Evolutionary conservation across 2,329 filamentous ascomycete genomes (phyloP), one percentile per base, ranked within the genome.

Genomic region (Hymenoscyphus repandus): DNA sequence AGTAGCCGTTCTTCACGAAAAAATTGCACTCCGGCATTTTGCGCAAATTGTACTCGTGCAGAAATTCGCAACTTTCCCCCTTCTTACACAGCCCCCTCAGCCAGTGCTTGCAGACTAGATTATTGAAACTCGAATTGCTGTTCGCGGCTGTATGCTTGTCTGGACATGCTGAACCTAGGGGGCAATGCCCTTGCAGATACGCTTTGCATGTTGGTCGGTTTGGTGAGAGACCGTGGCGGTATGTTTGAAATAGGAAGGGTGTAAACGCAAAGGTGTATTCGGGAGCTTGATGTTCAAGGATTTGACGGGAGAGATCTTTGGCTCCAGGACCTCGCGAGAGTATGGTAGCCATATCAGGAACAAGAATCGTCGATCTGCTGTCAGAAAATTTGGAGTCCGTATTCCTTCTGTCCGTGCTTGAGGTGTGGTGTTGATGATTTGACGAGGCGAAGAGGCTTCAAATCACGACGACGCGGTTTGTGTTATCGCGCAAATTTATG

Each of bases 11-110:
- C 54, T 90, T 82, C 51, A 90, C 85, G 72, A 92, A 97, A 71
- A 96, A 95, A 66, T 95, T 95, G 73, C 93, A 99, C 73, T 97
- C 93, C 56, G 93, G 91, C 90, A 97, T 97, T 70, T 93, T 91
- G 57, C 93, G 85, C 61, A 99, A 80, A 72, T 99, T 97, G 76
- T 96, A 99, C 72, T 97, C 93, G 77, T 99, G 93, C 44, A 97
- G 77, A 65, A 97, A 99, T 74, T 99, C 93, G 82, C 93, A 99
- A 60, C 84, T 82, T 66, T 96, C 86, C 63, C 92, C 93, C 72
- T 97, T 97, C 68, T 99, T 99, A 77, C 93, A 99, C 17, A 99
- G 82, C 0, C 91, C 92, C 58, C 95, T 88, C 65, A 97, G 83
- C 85, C 93, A 97, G 77, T 97, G 93, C 74, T 99, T 99, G 82